Evolutionary conservation across 805 yeast species (phyloP), one percentile per base, ranked within the genome.

Genomic region (Saccharomyces mikatae): DNA sequence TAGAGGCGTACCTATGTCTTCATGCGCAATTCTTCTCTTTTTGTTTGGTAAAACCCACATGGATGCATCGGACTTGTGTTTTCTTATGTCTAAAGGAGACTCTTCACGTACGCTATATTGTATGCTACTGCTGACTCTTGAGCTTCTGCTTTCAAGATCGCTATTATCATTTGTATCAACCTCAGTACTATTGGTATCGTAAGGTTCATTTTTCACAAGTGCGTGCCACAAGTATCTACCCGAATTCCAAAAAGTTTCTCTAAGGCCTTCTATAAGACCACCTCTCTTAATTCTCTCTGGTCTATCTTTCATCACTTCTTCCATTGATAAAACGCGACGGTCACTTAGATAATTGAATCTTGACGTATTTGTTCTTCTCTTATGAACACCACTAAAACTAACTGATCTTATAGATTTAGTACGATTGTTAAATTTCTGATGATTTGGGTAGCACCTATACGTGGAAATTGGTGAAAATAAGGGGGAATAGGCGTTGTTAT

Each of bases 371-470:
- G 24, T 48, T 48, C 46, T 49, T 31, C 46, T 52, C 50, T 31
- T 53, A 46, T 21, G 28, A 22, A 30, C 10, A 14, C 44, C 46
- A 26, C 49, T 49, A 3, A 53, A 46, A 49, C 57, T 57, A 57
- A 60, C 53, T 11, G 56, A 56, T 55, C 68, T 62, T 49, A 57
- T 58, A 26, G 63, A 55, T 49, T 56, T 56, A 54, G 63, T 62
- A 28, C 10, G 44, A 1, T 17, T 36, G 8, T 17, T 36, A 4
- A 36, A 36, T 36, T 2, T 3, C 24, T 22, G 44, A 6, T 36
- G 4, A 36, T 36, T n/a, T 6, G 44, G 44, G 17, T 36, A 36
- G 3, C 10, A 36, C 44, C 61, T 59, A 27, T 61, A 59, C 8
- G 62, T 58, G 21, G 67, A 58, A 41, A 64, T 49, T 9, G 59